Evolutionary conservation across 1,139 yeast species (phyloP), one percentile per base, ranked within the genome.

Genomic region (Suhomyces panamericanus): DNA sequence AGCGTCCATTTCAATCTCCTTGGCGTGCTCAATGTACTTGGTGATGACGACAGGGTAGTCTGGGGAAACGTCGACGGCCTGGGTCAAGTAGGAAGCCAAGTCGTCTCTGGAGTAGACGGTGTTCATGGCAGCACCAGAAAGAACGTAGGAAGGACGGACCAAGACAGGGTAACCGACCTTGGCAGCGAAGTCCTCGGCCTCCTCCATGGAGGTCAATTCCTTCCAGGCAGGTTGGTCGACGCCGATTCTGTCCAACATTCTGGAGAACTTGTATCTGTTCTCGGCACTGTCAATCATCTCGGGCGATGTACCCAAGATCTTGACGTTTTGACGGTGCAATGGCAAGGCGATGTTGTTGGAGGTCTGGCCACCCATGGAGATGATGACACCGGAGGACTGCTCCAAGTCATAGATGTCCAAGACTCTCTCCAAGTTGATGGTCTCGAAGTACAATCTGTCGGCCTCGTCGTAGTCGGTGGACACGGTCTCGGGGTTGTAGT

Each of bases 191-290:
- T 74, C 83, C 69, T 89, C 95, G 47, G 99, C 99, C 66, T 93
- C 99, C 38, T 80, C 93, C 51, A 90, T 77, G 20, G 97, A 88
- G 33, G 98, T 90, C 60, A 93, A 82, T 72, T 93, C 99, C 70
- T 91, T 93, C 99, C 99, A 93, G 39, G 97, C 97, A 43, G 99
- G 99, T 73, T 93, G 99, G 71, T 93, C 99, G 55, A 93, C 98
- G 47, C 96, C 97, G 60, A 93, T 93, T 59, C 82, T 82, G 70
- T 93, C 99, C 75, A 93, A 80, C 95, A 93, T 91, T 73, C 97
- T 87, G 42, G 97, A 89, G 76, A 93, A 93, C 75, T 93, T 95
- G 80, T 90, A 91, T 74, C 99, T 83, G 71, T 93, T 91, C 75
- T 93, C 99, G 54, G 99, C 99, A 53, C 95, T 85, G 66, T 93